Evolutionary conservation across 768 basidiomycete genomes (phyloP), one percentile per base, ranked within the genome.

Genomic region (Xerocomus potaroensis): DNA sequence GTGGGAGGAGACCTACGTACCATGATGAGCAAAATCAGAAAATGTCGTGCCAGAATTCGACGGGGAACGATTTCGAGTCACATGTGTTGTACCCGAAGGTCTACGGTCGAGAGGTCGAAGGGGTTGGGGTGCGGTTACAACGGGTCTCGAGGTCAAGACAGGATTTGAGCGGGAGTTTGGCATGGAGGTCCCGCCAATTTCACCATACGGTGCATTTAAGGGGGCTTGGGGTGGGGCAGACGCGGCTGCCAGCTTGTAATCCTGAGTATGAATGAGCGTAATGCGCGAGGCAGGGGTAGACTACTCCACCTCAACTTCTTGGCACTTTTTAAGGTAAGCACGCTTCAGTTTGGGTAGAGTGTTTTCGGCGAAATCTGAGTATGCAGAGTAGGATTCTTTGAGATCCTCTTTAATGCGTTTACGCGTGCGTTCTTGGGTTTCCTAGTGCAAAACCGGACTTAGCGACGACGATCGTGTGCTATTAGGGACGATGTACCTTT

Each of bases 361-460:
- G 45, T 74, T 80, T 60, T 91, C 89, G 10, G 83, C 82, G 60
- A 83, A 92, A 26, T 95, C 92, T 26, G 78, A 77, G 64, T 95
- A 92, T 27, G 85, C 80, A 44, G 66, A 55, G n/a, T 72, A 72
- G 0, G 91, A 89, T 8, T 81, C 81, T 64, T 91, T 92, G 45
- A 94, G 66, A 61, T 94, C 92, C 59, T 95, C 92, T 63, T 87
- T 91, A 64, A 96, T 86, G 22, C 90, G 82, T 61, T 90, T 89
- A 38, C 89, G 77, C n/a, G 91, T 94, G 30, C 93, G 80, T 44
- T 91, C 89, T 70, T 95, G 92, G 10, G 84, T 86, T 56, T 94
- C 91, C 90, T 92, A 50, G 14, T 19, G 5, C 11, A 10, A 43
- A 10, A 40, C 12, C 14, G 8, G 15, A 48, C 31, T 49, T 46